Conservation (phyloP, 2,329 filamentous ascomycete species). For the Monilinia aucupariae region DNA sequence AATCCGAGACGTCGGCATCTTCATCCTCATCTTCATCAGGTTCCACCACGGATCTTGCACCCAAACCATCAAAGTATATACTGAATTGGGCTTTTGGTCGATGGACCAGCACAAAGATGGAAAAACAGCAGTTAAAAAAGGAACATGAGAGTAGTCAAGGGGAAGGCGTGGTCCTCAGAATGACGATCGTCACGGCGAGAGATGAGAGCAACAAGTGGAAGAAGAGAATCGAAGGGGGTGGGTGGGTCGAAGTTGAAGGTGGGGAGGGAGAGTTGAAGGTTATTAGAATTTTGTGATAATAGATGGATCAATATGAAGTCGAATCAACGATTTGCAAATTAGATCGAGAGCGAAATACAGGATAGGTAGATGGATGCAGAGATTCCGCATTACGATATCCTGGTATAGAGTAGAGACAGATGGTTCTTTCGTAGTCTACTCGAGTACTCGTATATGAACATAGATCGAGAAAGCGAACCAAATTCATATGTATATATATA, state of each 20-base stretch:
- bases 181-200: conserved; percentile 70
- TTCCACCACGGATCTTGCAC: background rate
- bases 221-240: conserved; percentile 55
- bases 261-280: background rate
- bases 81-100: conserved; percentile 97
- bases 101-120: conserved; percentile 76
- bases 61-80: conserved; percentile 59
- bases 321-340: no score
- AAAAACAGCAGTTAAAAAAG: conserved; percentile 35
- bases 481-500: no score
- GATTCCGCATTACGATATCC: background rate
- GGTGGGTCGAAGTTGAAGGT: conserved; percentile 6
- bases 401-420: background rate
- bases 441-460: no score
- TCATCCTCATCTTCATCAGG: conserved; percentile 9
- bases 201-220: conserved; percentile 74
- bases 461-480: no score
- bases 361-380: background rate
- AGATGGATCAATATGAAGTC: background rate
- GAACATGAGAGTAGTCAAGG: conserved; percentile 54
- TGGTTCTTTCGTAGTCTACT: no score
- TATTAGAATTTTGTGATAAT: conserved; percentile 2
- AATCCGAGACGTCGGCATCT: conserved; percentile 23
- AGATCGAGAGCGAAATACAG: background rate
- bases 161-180: conserved; percentile 47